Conservation (phyloP, 2,329 filamentous ascomycete species). For the Diaporthe humulicola region DNA sequence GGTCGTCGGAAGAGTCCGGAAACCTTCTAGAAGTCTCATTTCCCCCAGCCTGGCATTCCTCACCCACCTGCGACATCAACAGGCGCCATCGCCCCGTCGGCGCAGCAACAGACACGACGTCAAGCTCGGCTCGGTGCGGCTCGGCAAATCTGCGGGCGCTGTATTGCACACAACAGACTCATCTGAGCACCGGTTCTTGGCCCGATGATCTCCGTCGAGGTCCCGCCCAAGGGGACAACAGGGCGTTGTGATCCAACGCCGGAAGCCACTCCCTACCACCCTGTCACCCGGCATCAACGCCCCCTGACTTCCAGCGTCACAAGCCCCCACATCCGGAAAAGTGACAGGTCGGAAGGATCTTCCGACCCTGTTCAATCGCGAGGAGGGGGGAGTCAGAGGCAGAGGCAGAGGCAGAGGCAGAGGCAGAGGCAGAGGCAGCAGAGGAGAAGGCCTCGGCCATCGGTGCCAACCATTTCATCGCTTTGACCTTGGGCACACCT, state of each 20-base stretch:
- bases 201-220: neutral
- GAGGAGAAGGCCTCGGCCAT: neutral
- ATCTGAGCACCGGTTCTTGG: neutral
- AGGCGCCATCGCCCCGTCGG: neutral
- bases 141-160: neutral
- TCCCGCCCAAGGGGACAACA: neutral
- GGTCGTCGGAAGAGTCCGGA: slow-evolving; percentile 20
- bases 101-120: neutral
- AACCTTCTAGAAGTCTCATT: slow-evolving; percentile 24
- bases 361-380: neutral
- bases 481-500: neutral
- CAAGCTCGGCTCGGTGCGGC: neutral
- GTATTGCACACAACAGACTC: neutral
- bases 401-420: neutral
- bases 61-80: neutral
- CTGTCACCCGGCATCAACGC: neutral
- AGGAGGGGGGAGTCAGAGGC: neutral
- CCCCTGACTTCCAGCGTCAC: slow-evolving; percentile 20
- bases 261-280: neutral
- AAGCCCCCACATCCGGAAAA: slow-evolving; percentile 23
- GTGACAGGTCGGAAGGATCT: slow-evolving; percentile 25
- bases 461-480: neutral
- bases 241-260: neutral
- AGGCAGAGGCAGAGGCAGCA: neutral
- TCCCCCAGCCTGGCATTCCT: slow-evolving; percentile 3